Evolutionary conservation across 768 basidiomycete genomes (phyloP), one percentile per base, ranked within the genome.

Genomic region (Mycena floridula): DNA sequence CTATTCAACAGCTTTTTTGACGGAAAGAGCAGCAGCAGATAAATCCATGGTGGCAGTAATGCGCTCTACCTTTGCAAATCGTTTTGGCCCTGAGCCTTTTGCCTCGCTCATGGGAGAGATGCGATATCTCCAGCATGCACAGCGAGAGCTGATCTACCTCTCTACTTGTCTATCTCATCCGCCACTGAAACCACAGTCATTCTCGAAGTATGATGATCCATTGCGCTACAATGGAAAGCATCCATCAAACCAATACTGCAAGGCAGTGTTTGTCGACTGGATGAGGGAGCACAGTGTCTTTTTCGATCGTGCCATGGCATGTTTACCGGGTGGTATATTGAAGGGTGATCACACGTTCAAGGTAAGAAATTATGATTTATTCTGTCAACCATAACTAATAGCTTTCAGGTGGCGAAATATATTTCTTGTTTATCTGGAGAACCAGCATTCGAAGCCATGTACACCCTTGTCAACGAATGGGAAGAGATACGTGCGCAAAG

Each of bases 1-100:
- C n/a, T n/a, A n/a, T n/a, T n/a, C n/a, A 18, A 20, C 30, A 53
- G 51, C 44, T 18, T 26, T 24, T 23, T 39, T 53, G 15, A 53
- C 49, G 13, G 39, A 30, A 43, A 42, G 48, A 11, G 32, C 36
- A n/a, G 51, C 46, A 1, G 43, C 50, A 16, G 51, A 53, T 30
- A 47, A 37, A 9, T 24, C 32, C 0, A n/a, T 50, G 27, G 23
- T 53, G 43, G 48, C 45, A 27, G 32, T 37, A 39, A 53, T 53
- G 51, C 44, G 47, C 15, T 35, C 44, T 23, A 47, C 45, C 5
- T 53, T 50, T 20, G 21, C 51, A 2, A 45, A 48, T 7, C 45
- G 45, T 21, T 53, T 53, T 32, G 51, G 51, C 20, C 48, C 51
- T 7, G 51, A 52, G 13, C 51, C 51, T 27, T 52, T 52, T 35